A percentile compares a stretch with the other conserved stretches of the same genome.
phyloP scores from a whole-genome alignment of 441 rosid species.

The Lepidium campestre region DNA sequence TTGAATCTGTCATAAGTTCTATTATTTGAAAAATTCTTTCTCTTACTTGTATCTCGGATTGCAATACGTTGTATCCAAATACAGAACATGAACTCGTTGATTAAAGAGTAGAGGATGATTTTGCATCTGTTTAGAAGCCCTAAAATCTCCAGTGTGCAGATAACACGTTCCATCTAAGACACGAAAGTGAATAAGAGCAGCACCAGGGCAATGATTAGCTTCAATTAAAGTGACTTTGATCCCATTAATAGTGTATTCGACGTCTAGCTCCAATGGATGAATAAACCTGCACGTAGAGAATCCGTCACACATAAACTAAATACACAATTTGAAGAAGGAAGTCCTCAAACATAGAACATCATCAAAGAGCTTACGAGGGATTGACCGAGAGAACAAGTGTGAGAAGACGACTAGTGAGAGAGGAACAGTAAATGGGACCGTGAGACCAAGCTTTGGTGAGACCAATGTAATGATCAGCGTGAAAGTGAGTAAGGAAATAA shows the following conservation, averaged over 20 bases:
- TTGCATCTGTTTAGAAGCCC: slow-evolving; percentile 68
- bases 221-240: slow-evolving; percentile 59
- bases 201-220: slow-evolving; percentile 87
- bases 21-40: not conserved
- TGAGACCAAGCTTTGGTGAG: slow-evolving; percentile 68
- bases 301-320: not conserved
- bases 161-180: slow-evolving; percentile 53
- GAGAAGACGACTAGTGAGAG: slow-evolving; percentile 66
- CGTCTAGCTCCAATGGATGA: slow-evolving; percentile 47
- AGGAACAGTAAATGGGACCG: slow-evolving; percentile 65
- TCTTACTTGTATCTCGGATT: slow-evolving; percentile 70
- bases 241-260: slow-evolving; percentile 46
- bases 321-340: not conserved
- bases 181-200: slow-evolving; percentile 59
- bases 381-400: slow-evolving; percentile 52
- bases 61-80: slow-evolving; percentile 83
- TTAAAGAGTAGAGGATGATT: slow-evolving; percentile 46
- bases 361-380: slow-evolving; percentile 38
- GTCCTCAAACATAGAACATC: not conserved
- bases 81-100: slow-evolving; percentile 50
- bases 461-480: slow-evolving; percentile 75
- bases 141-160: slow-evolving; percentile 86
- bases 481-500: slow-evolving; percentile 77
- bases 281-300: slow-evolving; percentile 39
- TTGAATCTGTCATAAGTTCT: not conserved